Conservation (phyloP, 192 early-diverging fungal species). For the Backusella liffmaniae region DNA sequence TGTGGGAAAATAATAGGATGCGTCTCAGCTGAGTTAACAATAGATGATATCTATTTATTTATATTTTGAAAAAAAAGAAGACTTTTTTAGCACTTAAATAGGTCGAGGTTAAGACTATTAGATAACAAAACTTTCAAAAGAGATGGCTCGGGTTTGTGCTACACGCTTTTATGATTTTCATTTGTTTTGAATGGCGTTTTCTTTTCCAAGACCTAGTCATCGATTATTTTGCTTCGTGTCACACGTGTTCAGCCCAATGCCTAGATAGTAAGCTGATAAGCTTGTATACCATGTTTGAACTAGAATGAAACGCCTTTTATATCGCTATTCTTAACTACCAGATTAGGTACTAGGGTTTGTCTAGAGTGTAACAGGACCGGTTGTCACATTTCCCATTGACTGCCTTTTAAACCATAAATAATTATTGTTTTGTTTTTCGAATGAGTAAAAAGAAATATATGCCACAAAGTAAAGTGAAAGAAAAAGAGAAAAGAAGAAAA, state of each 20-base stretch:
- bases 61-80: background rate
- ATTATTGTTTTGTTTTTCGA: background rate
- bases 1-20: background rate
- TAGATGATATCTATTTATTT: background rate
- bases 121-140: background rate
- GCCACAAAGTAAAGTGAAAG: background rate
- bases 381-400: slow-evolving; percentile 1
- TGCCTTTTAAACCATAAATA: slow-evolving; percentile 1
- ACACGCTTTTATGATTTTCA: background rate
- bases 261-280: slow-evolving; percentile 6
- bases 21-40: background rate
- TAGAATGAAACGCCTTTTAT: slow-evolving; percentile 8
- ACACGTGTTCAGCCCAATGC: background rate
- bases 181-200: slow-evolving; percentile 9
- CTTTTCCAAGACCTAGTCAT: background rate
- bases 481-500: background rate
- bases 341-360: background rate
- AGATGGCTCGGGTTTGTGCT: background rate
- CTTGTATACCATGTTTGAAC: slow-evolving; percentile 5
- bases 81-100: background rate
- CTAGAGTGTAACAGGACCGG: background rate
- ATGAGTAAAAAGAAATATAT: background rate
- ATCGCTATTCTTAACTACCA: background rate
- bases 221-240: background rate
- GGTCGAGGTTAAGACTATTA: background rate